A percentile compares a stretch with the other conserved stretches of the same genome.
These are phyloP conservation scores for Candida chauliodis DNA, from an alignment of 805 yeast species.

Conservation along the genomic window DNA sequence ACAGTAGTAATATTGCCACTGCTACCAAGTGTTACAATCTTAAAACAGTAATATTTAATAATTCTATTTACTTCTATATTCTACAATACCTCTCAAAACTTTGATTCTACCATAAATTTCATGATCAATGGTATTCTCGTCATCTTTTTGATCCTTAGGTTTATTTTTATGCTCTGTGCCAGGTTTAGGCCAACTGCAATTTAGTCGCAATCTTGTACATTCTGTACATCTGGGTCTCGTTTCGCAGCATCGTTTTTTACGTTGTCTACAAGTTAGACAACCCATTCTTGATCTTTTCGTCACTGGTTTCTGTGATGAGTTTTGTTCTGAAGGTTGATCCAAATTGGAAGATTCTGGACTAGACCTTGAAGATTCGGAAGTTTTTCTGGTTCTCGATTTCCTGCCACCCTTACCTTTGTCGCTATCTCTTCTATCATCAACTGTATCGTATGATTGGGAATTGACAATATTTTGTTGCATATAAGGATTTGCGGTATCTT, in stretches of 20 bases:
- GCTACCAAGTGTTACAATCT: no score
- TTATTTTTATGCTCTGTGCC: slow-evolving; percentile 62
- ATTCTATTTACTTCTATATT: slow-evolving; percentile 26
- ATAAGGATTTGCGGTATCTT: no score
- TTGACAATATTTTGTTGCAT: no score
- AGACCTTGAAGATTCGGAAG: slow-evolving; percentile 1
- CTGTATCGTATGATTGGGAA: no score
- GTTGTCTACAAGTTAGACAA: slow-evolving; percentile 70
- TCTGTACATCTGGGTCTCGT: slow-evolving; percentile 62
- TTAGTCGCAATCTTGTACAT: slow-evolving; percentile 60
- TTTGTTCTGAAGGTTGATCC: slow-evolving; percentile 5
- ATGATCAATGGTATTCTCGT: slow-evolving; percentile 53
- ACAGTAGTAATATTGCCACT: no score
- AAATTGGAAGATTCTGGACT: slow-evolving; percentile 6
- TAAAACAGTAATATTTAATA: no score
- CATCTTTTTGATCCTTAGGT: slow-evolving; percentile 47
- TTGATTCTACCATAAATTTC: slow-evolving; percentile 56
- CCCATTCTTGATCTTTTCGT: slow-evolving; percentile 65
- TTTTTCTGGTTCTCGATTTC: slow-evolving; percentile 5
- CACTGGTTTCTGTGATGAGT: slow-evolving; percentile 12
- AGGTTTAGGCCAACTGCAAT: slow-evolving; percentile 72
- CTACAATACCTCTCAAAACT: slow-evolving; percentile 62
- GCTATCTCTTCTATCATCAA: no score
- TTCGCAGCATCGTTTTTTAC: slow-evolving; percentile 80
- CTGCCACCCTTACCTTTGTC: not conserved